phyloP scores from a whole-genome alignment of 371 early-diverging fungal species.

The Mortierella sp. region DNA sequence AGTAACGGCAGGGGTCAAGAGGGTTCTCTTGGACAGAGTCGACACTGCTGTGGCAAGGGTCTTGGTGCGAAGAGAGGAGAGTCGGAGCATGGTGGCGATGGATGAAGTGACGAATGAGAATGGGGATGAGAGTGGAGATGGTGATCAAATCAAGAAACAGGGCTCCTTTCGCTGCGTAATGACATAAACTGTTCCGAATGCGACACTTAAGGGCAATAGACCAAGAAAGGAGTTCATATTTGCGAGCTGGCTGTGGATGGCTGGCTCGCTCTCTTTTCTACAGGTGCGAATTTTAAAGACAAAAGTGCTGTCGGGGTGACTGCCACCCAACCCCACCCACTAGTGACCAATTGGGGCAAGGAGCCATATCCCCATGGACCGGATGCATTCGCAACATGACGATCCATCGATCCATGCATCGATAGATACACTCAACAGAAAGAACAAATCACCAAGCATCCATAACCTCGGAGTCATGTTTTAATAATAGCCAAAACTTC shows the following conservation, averaged over 20 bases:
- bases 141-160: not conserved
- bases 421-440: too few species aligned
- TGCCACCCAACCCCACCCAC: not conserved
- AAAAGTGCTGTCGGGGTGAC: slow-evolving; percentile 1
- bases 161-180: not conserved
- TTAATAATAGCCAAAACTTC: too few species aligned
- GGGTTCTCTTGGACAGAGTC: slow-evolving; percentile 24
- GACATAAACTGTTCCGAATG: not conserved
- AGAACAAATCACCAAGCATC: too few species aligned
- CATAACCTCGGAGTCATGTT: too few species aligned
- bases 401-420: slow-evolving; percentile 24
- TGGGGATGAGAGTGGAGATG: not conserved
- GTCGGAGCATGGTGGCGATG: slow-evolving; percentile 25
- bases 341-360: too few species aligned
- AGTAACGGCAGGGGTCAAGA: slow-evolving; percentile 20
- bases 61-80: slow-evolving; percentile 20
- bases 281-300: slow-evolving; percentile 31
- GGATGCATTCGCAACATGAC: too few species aligned
- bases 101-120: not conserved
- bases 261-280: slow-evolving; percentile 42
- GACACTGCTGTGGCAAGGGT: slow-evolving; percentile 12
- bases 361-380: too few species aligned
- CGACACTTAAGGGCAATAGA: slow-evolving; percentile 1
- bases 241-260: not conserved
- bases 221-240: not conserved